Evolutionary conservation across 345 rosid genomes (phyloP), one percentile per base, ranked within the genome.

Genomic region (Murraya koenigii): DNA sequence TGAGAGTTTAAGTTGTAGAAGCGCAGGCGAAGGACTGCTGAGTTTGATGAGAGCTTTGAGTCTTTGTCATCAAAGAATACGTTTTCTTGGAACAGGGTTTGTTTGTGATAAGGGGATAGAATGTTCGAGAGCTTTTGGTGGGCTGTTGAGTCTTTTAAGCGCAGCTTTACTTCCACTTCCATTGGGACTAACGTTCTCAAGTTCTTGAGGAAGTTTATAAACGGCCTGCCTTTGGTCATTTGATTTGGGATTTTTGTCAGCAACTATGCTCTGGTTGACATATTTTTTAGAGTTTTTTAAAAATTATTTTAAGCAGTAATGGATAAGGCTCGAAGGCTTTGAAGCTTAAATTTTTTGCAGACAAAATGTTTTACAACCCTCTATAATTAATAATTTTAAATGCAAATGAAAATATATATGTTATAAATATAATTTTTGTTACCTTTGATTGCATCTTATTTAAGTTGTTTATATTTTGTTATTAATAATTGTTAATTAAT

Each of bases 151-250:
- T 88, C 82, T 3, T 72, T 88, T 6, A 89, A 82, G 0, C 85
- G 85, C 60, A 91, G 84, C 80, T 91, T 90, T 66, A 91, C 88
- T 79, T 91, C 96, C 0, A 91, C 91, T 78, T 90, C 93, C 92
- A 90, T 91, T 32, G 60, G 20, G 23, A 19, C 1, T 26, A 30
- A 69, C 0, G 11, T 39, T 23, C 36, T 47, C 22, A 64, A 19
- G 8, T 17, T 17, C 56, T 19, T 52, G 2, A 52, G 26, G 3
- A 23, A 58, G 61, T 58, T 58, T 3, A 58, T 3, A n/a, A n/a
- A 7, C 5, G 61, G 26, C 26, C n/a, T 58, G 9, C 26, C 61
- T 58, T 58, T 22, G 13, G 1, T 22, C 61, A 58, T 58, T 20
- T 2, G 28, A n/a, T 56, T n/a, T 56, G 8, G 61, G 19, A 14